Evolutionary conservation across 768 basidiomycete species (phyloP).

Genomic region (Mycena rebaudengoi): DNA sequence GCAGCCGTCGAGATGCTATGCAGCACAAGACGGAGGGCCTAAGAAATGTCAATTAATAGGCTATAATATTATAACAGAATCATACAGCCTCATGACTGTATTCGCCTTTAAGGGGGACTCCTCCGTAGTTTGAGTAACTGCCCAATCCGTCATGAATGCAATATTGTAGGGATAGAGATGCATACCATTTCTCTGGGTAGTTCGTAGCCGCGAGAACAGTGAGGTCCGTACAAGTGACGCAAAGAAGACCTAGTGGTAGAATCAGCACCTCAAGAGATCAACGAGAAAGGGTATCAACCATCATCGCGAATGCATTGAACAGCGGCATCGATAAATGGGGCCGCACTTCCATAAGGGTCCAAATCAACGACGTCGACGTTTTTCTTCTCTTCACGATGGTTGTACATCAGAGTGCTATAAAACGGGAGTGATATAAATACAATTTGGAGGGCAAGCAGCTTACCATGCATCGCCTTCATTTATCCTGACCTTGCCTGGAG

Average conservation of each 20-base stretch:
- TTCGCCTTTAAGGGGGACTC: slow-evolving; percentile 88
- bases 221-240: slow-evolving; percentile 96
- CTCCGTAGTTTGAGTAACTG: slow-evolving; percentile 96
- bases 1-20: slow-evolving; percentile 88
- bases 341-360: slow-evolving; percentile 97
- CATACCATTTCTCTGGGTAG: slow-evolving; percentile 96
- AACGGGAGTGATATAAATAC: not conserved
- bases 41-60: not conserved
- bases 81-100: slow-evolving; percentile 93
- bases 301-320: slow-evolving; percentile 90
- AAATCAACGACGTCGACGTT: slow-evolving; percentile 96
- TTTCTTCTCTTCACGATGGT: slow-evolving; percentile 73
- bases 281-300: slow-evolving; percentile 61
- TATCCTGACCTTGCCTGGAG: slow-evolving; percentile 69
- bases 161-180: not conserved
- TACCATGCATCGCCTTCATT: slow-evolving; percentile 97
- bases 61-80: slow-evolving; percentile 1
- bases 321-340: slow-evolving; percentile 95
- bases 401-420: slow-evolving; percentile 87
- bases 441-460: slow-evolving; percentile 24
- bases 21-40: slow-evolving; percentile 94
- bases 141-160: not conserved
- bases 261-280: not conserved
- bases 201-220: slow-evolving; percentile 93
- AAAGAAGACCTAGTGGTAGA: slow-evolving; percentile 75